These are phyloP conservation scores for Macadamia integrifolia DNA, from an alignment of 164 flowering plant species.

Conservation along the genomic window DNA sequence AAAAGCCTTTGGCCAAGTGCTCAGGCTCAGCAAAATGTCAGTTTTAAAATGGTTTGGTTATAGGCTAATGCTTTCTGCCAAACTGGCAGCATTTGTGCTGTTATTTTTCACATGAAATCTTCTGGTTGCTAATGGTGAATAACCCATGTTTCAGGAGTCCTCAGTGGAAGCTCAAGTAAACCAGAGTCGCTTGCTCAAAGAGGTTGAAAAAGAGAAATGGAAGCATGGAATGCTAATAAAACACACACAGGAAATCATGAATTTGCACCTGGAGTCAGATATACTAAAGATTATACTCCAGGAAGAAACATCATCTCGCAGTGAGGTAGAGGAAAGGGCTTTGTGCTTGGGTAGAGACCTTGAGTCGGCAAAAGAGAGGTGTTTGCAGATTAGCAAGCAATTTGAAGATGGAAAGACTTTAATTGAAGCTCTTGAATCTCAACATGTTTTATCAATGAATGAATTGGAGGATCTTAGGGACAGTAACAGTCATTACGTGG, in stretches of 20 bases:
- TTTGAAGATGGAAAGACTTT: slow-evolving; percentile 39
- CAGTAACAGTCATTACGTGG: slow-evolving; percentile 27
- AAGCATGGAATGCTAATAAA: slow-evolving; percentile 20
- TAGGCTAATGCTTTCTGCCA: too few species aligned
- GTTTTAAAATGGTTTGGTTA: too few species aligned
- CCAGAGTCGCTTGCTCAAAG: slow-evolving; percentile 16
- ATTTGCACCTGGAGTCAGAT: slow-evolving; percentile 82
- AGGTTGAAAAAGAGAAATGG: slow-evolving; percentile 17
- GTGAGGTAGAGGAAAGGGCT: slow-evolving; percentile 43
- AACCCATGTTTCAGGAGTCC: slow-evolving; percentile 33
- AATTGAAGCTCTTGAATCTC: slow-evolving; percentile 89
- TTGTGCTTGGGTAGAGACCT: slow-evolving; percentile 38
- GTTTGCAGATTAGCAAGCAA: slow-evolving; percentile 29
- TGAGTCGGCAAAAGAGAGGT: slow-evolving; percentile 39
- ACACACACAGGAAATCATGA: slow-evolving; percentile 52
- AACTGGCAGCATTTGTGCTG: too few species aligned
- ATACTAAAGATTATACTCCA: slow-evolving; percentile 65
- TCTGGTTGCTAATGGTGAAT: slow-evolving; percentile 6
- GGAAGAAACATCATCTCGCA: slow-evolving; percentile 58
- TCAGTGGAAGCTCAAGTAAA: slow-evolving; percentile 19
- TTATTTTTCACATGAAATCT: neutral
- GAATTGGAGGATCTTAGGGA: slow-evolving; percentile 62
- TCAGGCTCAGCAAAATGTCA: too few species aligned
- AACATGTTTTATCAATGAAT: slow-evolving; percentile 61
- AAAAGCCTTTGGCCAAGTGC: too few species aligned